Conservation (phyloP, 352 stramenopile genomes). For the Phytophthora tentaculata region DNA sequence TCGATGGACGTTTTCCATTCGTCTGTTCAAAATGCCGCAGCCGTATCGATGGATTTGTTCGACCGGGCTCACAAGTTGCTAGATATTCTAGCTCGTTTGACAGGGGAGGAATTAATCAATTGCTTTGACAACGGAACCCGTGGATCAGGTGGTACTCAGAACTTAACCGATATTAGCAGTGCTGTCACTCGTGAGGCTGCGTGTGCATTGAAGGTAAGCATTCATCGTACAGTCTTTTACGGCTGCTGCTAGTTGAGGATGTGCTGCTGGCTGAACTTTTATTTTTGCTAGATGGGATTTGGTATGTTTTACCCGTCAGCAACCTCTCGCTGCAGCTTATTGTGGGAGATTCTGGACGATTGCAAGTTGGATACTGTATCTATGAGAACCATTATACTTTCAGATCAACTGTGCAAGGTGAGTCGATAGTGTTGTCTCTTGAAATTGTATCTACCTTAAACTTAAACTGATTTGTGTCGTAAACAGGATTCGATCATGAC, state of each 20-base stretch:
- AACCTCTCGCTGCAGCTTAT: slow-evolving; percentile 14
- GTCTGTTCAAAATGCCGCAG: background rate
- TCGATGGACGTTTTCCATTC: background rate
- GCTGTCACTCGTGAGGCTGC: slow-evolving; percentile 51
- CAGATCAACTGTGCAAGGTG: slow-evolving; percentile 32
- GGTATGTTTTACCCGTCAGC: slow-evolving; percentile 48
- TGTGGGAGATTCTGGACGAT: slow-evolving; percentile 30
- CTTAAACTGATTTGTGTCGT: background rate
- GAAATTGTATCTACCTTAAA: no score
- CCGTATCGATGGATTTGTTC: slow-evolving; percentile 11
- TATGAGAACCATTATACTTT: slow-evolving; percentile 37
- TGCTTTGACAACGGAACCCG: slow-evolving; percentile 7
- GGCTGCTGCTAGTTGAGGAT: background rate
- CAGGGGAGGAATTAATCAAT: slow-evolving; percentile 2
- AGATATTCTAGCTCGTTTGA: slow-evolving; percentile 20
- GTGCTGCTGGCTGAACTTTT: no score
- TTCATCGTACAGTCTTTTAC: background rate
- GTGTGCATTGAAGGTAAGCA: slow-evolving; percentile 48
- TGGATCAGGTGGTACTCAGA: background rate
- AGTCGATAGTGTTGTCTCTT: slow-evolving; percentile 4
- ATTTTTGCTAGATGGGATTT: slow-evolving; percentile 55
- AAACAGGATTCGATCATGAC: slow-evolving; percentile 35
- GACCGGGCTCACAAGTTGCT: slow-evolving; percentile 24
- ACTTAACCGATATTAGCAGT: slow-evolving; percentile 15
- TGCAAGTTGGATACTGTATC: slow-evolving; percentile 16